Evolutionary conservation across 1,284 basidiomycete genomes (phyloP).

Genomic region (Volvariella surrecta): DNA sequence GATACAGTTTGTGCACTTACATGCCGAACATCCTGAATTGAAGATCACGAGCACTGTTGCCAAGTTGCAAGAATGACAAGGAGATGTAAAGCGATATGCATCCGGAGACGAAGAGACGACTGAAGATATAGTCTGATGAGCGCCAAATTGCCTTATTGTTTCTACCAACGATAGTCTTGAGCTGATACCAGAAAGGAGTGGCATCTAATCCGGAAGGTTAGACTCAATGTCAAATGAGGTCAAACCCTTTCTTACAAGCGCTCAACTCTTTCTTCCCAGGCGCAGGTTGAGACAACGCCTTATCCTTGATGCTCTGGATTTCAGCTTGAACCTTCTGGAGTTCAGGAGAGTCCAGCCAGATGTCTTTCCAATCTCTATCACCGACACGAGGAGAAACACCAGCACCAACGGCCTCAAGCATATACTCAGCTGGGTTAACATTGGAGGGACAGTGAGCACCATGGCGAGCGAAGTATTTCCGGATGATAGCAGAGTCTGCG

Average conservation of each 20-base stretch:
- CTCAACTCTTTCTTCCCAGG: slow-evolving; percentile 29
- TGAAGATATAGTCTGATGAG: slow-evolving; percentile 78
- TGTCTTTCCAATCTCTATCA: slow-evolving; percentile 69
- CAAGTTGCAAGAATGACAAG: slow-evolving; percentile 78
- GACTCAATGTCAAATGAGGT: slow-evolving; percentile 5
- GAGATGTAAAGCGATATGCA: slow-evolving; percentile 77
- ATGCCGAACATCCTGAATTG: slow-evolving; percentile 83
- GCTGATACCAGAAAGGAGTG: slow-evolving; percentile 73
- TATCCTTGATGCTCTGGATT: slow-evolving; percentile 35
- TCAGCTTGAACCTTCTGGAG: slow-evolving; percentile 27
- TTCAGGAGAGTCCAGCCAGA: slow-evolving; percentile 58
- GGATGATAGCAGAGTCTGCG: slow-evolving; percentile 48
- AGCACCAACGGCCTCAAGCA: slow-evolving; percentile 70
- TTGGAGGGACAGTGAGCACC: slow-evolving; percentile 58
- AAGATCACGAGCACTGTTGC: slow-evolving; percentile 53
- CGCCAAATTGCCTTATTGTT: slow-evolving; percentile 79
- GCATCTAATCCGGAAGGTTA: slow-evolving; percentile 43
- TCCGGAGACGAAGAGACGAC: slow-evolving; percentile 69
- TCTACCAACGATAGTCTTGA: slow-evolving; percentile 65
- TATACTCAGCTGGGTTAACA: slow-evolving; percentile 53
- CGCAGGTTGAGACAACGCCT: slow-evolving; percentile 29
- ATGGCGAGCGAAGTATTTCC: slow-evolving; percentile 61
- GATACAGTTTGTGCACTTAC: too few species aligned
- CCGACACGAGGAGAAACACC: slow-evolving; percentile 59
- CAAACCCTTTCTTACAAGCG: slow-evolving; percentile 31